Base-by-base conservation (phyloP, 2,329 filamentous ascomycete species). In the Pseudopithomyces maydicus region DNA sequence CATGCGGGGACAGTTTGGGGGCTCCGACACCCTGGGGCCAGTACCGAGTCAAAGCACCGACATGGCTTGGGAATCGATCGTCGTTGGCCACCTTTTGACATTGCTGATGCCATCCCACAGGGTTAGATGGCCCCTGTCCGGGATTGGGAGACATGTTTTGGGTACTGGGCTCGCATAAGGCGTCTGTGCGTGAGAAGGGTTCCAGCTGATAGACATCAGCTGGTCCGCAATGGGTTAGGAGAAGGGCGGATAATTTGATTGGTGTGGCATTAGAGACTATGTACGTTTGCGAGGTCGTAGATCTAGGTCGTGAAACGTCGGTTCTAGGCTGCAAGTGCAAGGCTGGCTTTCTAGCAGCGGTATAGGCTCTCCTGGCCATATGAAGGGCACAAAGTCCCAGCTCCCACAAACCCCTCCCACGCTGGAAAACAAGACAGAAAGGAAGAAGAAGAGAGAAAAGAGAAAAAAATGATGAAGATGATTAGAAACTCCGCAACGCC, bases 351-450 rank as follows among this genome's bases (percentile, higher is more conserved):
- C 20, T 49, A 10, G 22, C 36, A 48, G 52, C 43, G 33, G 17
- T 39, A 22, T 20, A n/a, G 22, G n/a, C 23, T 23, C 15, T 14
- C 26, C 43, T 22, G 35, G 35, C 23, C 44, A 29, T 32, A 20
- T 35, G 35, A 57, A 56, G 54, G 51, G 50, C 44, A n/a, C 46
- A 60, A 57, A 57, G 54, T 52, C 54, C 54, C 55, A 58, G 43
- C 38, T 43, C 23, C 35, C 42, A 14, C 19, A 51, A 19, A 55
- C 32, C 45, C 33, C 48, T 53, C 35, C 56, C 51, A 47, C 51
- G 51, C 53, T 56, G 48, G 55, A 60, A 11, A 41, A 42, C 39
- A 3, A 26, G 22, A 29, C 29, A 22, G 19, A 10, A 48, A 39
- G n/a, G 4, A 23, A 17, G 29, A 29, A 29, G 26, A 29, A 29